phyloP scores from a whole-genome alignment of 768 basidiomycete species.

The Psilocybe cyanescens region DNA sequence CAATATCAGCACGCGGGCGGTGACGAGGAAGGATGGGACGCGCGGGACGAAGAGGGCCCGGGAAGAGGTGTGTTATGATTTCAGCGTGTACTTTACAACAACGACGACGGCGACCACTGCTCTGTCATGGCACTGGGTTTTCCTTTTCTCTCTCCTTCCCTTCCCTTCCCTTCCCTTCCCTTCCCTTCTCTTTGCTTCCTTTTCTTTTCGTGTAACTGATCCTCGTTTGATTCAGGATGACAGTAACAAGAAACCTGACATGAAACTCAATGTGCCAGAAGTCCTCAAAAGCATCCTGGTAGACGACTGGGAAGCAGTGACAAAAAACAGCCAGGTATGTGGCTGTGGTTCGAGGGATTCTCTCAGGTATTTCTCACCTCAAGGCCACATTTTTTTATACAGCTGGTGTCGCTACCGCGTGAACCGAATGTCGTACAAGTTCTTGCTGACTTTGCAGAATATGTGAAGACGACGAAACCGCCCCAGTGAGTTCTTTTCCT shows the following conservation, averaged over 20 bases:
- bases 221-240: conserved; percentile 61
- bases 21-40: conserved; percentile 61
- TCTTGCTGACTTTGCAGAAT: conserved; percentile 74
- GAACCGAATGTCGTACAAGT: conserved; percentile 78
- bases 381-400: neutral
- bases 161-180: too few species aligned
- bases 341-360: neutral
- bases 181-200: neutral
- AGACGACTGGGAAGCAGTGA: conserved; percentile 97
- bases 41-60: conserved; percentile 71
- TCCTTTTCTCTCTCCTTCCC: neutral
- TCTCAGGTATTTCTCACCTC: too few species aligned
- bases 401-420: conserved; percentile 88
- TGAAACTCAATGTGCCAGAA: conserved; percentile 91
- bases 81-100: neutral
- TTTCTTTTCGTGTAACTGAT: neutral
- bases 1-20: conserved; percentile 33
- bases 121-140: neutral
- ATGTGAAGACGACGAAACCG: conserved; percentile 56
- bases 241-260: conserved; percentile 76
- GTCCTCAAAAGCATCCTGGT: conserved; percentile 87
- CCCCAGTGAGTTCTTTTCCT: conserved; percentile 41
- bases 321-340: conserved; percentile 88
- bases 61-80: conserved; percentile 61
- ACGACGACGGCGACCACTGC: too few species aligned